Conservation (phyloP, 768 basidiomycete species). For the Tricholoma saponaceum region DNA sequence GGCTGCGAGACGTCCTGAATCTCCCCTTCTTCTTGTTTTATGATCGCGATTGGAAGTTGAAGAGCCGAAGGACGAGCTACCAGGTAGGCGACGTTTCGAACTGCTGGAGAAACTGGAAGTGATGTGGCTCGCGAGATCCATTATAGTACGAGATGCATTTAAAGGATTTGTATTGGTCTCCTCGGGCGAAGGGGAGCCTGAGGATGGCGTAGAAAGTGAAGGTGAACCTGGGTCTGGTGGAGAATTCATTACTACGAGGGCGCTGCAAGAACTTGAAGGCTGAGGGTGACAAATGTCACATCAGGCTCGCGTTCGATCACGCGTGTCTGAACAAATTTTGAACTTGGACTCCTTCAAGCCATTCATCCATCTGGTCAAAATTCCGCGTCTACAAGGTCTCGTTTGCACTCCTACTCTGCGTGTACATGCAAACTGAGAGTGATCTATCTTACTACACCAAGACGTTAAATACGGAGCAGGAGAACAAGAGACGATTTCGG, state of each 20-base stretch:
- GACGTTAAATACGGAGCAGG: no score
- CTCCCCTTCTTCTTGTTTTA: slow-evolving; percentile 48
- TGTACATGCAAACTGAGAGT: no score
- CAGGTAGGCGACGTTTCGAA: slow-evolving; percentile 51
- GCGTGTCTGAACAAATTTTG: no score
- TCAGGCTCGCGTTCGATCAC: not conserved
- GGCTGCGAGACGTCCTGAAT: slow-evolving; percentile 22
- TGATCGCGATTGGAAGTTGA: slow-evolving; percentile 43
- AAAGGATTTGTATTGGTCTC: slow-evolving; percentile 24
- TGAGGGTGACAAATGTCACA: not conserved
- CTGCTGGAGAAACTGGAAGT: slow-evolving; percentile 26
- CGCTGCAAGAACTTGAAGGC: no score
- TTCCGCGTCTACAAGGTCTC: no score
- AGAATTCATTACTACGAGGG: slow-evolving; percentile 43
- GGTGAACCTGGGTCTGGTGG: slow-evolving; percentile 36
- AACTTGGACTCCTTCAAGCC: no score
- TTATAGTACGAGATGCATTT: slow-evolving; percentile 14
- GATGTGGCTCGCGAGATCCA: slow-evolving; percentile 32
- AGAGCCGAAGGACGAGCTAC: slow-evolving; percentile 38
- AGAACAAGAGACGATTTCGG: no score
- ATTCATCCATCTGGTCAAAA: no score
- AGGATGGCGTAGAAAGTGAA: slow-evolving; percentile 34
- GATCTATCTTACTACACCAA: no score
- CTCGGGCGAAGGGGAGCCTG: slow-evolving; percentile 41
- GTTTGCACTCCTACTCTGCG: no score